phyloP scores from a whole-genome alignment of 805 yeast genomes.

The Sporopachydermia quercuum region DNA sequence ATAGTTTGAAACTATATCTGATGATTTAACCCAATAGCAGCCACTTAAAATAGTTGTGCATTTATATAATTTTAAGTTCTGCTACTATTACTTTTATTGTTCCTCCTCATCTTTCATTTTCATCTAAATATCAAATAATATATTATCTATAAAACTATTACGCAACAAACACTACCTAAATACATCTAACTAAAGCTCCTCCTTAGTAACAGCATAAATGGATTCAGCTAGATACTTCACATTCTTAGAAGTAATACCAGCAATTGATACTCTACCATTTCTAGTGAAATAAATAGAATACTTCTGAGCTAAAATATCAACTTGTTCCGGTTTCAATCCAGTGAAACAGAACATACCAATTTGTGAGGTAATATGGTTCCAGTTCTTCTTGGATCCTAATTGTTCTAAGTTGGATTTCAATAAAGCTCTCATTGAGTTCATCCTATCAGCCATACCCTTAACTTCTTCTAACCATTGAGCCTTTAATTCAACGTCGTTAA shows the following conservation, averaged over 20 bases:
- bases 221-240: slow-evolving; percentile 68
- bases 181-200: too few relatives aligned
- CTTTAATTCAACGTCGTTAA: slow-evolving; percentile 51
- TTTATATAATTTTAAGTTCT: too few relatives aligned
- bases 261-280: slow-evolving; percentile 85
- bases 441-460: slow-evolving; percentile 76
- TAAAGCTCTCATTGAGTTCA: slow-evolving; percentile 58
- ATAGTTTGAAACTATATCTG: too few relatives aligned
- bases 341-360: slow-evolving; percentile 97
- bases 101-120: background rate
- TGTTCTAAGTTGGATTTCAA: slow-evolving; percentile 45
- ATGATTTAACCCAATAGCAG: too few relatives aligned
- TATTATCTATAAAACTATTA: too few relatives aligned
- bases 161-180: too few relatives aligned
- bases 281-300: slow-evolving; percentile 73
- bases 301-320: slow-evolving; percentile 52
- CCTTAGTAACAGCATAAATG: slow-evolving; percentile 59
- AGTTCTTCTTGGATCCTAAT: slow-evolving; percentile 71
- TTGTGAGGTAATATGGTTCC: slow-evolving; percentile 86
- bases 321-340: slow-evolving; percentile 69
- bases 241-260: slow-evolving; percentile 76
- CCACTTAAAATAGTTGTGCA: too few relatives aligned
- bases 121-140: too few relatives aligned
- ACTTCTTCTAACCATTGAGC: slow-evolving; percentile 76
- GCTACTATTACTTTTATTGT: background rate